Conservation (phyloP, 2,329 filamentous ascomycete species). For the Zasmidium angulare region DNA sequence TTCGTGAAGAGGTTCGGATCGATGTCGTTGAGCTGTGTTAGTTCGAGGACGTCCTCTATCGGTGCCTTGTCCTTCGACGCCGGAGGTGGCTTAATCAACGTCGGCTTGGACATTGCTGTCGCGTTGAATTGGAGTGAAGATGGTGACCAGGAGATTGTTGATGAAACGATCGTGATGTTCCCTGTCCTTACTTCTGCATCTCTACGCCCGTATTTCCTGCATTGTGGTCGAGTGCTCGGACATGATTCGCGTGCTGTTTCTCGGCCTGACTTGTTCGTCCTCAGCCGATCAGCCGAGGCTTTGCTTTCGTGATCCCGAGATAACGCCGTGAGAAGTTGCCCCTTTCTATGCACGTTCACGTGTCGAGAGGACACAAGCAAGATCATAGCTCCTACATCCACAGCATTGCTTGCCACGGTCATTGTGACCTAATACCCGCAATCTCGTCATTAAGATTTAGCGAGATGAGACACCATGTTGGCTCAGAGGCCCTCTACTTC, state of each 20-base stretch:
- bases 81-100: slow-evolving; percentile 72
- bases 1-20: slow-evolving; percentile 93
- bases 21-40: slow-evolving; percentile 75
- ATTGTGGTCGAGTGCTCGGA: background rate
- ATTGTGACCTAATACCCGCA: too few relatives aligned
- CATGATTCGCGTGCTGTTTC: background rate
- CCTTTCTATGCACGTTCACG: too few relatives aligned
- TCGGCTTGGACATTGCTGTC: slow-evolving; percentile 17
- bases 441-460: too few relatives aligned
- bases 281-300: background rate
- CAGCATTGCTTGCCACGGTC: too few relatives aligned
- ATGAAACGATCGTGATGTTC: background rate
- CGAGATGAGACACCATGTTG: too few relatives aligned
- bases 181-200: background rate
- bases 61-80: slow-evolving; percentile 69
- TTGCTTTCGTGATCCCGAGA: background rate
- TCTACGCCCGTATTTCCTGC: background rate
- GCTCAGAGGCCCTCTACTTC: slow-evolving; percentile 18
- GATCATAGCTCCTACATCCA: too few relatives aligned
- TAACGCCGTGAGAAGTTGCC: too few relatives aligned
- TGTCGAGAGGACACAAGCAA: too few relatives aligned
- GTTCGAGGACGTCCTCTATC: slow-evolving; percentile 86
- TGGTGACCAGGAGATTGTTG: background rate
- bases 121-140: background rate
- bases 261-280: background rate